Evolutionary conservation across 768 basidiomycete genomes (phyloP).

Genomic region (Hebeloma cylindrosporum): DNA sequence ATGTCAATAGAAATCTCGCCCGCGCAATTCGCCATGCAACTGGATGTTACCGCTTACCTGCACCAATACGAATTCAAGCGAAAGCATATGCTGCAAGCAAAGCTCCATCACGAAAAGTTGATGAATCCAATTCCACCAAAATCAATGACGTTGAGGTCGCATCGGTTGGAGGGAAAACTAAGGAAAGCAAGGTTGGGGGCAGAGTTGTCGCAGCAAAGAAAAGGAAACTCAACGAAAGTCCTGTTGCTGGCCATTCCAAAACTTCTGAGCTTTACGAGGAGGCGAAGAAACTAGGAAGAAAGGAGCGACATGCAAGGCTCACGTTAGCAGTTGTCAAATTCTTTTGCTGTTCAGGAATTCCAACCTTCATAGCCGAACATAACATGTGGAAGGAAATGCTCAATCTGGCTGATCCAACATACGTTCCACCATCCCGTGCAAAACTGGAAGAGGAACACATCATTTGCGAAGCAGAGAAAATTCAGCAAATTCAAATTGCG

Average conservation of each 20-base stretch:
- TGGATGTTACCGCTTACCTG: constrained; percentile 1
- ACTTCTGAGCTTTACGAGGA: constrained; percentile 6
- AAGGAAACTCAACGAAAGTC: neutral
- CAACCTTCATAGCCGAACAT: constrained; percentile 12
- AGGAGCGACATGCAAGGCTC: constrained; percentile 7
- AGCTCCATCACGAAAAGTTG: no score
- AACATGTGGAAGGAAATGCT: constrained; percentile 13
- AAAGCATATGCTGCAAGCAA: constrained; percentile 3
- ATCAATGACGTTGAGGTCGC: no score
- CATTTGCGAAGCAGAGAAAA: constrained; percentile 15
- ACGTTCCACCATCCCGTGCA: constrained; percentile 8
- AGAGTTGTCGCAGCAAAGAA: constrained; percentile 1
- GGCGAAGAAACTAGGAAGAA: constrained; percentile 5
- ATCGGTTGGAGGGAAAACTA: neutral
- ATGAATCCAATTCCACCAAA: no score
- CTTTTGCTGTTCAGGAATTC: constrained; percentile 17
- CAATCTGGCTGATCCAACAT: constrained; percentile 8
- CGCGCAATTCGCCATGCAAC: constrained; percentile 8
- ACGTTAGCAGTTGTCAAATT: constrained; percentile 16
- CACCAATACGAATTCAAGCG: neutral
- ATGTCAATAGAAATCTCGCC: constrained; percentile 1
- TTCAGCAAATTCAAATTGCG: constrained; percentile 6
- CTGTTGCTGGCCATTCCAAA: no score
- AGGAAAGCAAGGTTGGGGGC: neutral
- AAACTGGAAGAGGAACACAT: constrained; percentile 19